Evolutionary conservation across 345 rosid genomes (phyloP).

Genomic region (Lumnitzera racemosa): DNA sequence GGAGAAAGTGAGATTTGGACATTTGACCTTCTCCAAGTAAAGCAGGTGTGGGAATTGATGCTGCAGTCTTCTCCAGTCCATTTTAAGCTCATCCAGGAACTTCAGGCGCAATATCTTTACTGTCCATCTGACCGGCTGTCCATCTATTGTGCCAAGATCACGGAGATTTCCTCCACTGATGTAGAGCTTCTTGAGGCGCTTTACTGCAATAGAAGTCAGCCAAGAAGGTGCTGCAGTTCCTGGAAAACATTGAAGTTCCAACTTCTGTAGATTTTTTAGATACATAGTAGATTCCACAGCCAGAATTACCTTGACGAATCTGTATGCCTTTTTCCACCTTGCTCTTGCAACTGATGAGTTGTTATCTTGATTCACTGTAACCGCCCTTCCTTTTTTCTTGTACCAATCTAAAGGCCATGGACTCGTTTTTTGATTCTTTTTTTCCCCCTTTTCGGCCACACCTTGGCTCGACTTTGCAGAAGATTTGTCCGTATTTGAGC

Average conservation of each 20-base stretch:
- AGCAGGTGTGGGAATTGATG: constrained; percentile 17
- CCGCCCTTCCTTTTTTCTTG: background rate
- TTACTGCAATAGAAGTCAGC: constrained; percentile 9
- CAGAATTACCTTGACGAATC: no score
- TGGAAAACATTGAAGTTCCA: constrained; percentile 20
- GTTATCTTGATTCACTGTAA: no score
- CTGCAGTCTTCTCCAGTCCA: constrained; percentile 16
- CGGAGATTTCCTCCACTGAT: constrained; percentile 25
- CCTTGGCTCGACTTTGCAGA: background rate
- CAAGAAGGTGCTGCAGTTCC: constrained; percentile 7
- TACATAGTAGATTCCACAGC: no score
- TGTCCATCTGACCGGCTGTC: constrained; percentile 1
- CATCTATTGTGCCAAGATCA: background rate
- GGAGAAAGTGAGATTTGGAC: constrained; percentile 25
- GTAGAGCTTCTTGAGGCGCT: constrained; percentile 15
- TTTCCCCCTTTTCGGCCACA: no score
- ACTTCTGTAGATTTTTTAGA: constrained; percentile 11
- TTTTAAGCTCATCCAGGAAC: constrained; percentile 18
- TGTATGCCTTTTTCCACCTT: no score
- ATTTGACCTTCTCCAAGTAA: constrained; percentile 29
- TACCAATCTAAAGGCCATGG: no score
- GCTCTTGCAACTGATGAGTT: no score
- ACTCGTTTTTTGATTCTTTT: no score
- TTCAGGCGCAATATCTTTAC: constrained; percentile 23
- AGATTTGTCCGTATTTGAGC: background rate